Base-by-base conservation (phyloP, 106 monocot species). In the Acanthochlamys bracteata region DNA sequence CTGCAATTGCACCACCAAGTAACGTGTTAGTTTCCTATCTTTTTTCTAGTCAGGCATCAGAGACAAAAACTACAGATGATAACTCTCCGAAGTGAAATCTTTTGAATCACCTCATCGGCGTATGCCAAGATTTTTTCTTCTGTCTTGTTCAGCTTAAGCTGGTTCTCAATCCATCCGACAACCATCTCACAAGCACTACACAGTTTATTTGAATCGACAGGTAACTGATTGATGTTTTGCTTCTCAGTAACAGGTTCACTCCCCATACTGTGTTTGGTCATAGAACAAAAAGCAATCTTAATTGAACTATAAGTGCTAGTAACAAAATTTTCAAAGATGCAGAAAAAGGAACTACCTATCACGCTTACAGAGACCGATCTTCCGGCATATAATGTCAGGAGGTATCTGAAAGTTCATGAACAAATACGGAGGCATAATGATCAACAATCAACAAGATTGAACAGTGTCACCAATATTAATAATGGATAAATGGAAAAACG, bases 131-230 rank as follows among this genome's bases (percentile, higher is more conserved):
- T 88, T 20, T 20, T 22, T 40, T 88, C 88, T 63, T 60, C 80
- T 24, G 88, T 80, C 60, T 78, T 20, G 51, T 88, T 88, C 70
- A 51, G 16, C 54, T 75, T 72, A 1, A 93, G 79, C 56, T 80
- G 82, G 71, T 88, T 85, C 57, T 82, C 49, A 49, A 74, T 79
- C 88, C 84, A 88, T 2, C 75, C 75, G 19, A 88, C 84, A 45
- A 84, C 84, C 79, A 93, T 77, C 66, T 88, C 88, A 68, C 93
- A 93, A 64, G 80, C 77, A 77, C 80, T 76, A 17, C 93, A 89
- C 41, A 83, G 42, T 40, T 67, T 47, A 78, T 82, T 79, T n/a
- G 41, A 14, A n/a, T 65, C 60, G 26, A 24, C 40, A 20, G 74
- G 70, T 20, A 55, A 53, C 1, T 22, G 20, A 27, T 71, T 67